A percentile compares a stretch with the other conserved stretches of the same genome.
phyloP scores from a whole-genome alignment of 345 rosid genomes.

The Ailanthus altissimus region DNA sequence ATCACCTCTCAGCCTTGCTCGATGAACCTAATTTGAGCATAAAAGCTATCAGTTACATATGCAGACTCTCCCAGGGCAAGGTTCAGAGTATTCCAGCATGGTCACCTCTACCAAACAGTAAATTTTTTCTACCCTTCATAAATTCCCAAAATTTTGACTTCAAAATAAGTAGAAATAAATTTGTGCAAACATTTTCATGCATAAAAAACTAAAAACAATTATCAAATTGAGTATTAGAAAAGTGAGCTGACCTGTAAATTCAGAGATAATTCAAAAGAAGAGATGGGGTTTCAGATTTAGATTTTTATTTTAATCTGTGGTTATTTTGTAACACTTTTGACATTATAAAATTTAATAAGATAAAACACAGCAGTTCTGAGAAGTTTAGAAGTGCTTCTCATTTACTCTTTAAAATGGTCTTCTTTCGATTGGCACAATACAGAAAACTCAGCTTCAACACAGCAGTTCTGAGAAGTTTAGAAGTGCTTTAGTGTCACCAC shows the following conservation, averaged over 20 bases:
- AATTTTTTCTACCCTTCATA: background rate
- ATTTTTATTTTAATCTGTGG: background rate
- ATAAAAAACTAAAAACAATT: background rate
- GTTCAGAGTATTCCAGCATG: background rate
- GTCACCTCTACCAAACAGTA: background rate
- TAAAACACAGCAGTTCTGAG: background rate
- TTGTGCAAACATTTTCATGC: background rate
- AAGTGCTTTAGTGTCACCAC: background rate
- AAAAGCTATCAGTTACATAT: conserved; percentile 2
- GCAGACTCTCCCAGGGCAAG: background rate
- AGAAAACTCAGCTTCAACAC: background rate
- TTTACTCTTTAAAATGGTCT: background rate
- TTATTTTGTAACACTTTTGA: background rate
- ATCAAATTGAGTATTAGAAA: background rate
- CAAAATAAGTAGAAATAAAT: background rate
- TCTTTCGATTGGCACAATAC: background rate
- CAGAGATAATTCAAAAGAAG: too few relatives aligned
- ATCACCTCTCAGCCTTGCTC: conserved; percentile 75
- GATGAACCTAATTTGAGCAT: conserved; percentile 64
- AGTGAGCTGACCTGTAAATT: background rate
- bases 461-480: background rate
- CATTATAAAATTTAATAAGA: background rate
- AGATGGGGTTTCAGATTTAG: background rate
- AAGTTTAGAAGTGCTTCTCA: background rate
- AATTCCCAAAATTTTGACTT: background rate